Base-by-base conservation (phyloP, 371 early-diverging fungal species). In the Syncephalis plumigaleata region DNA sequence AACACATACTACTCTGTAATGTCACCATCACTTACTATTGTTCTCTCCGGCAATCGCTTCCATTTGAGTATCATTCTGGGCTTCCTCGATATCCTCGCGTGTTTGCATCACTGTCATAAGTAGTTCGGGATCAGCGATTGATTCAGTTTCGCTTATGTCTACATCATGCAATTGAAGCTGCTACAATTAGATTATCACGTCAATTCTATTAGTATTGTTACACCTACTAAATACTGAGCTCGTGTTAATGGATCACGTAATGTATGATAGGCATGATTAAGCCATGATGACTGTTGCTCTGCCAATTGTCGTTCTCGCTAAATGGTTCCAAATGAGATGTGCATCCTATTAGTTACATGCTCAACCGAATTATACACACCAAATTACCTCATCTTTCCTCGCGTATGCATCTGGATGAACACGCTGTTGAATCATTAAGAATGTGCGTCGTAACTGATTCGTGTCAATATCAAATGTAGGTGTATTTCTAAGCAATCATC, bases 391-490 rank as follows among this genome's bases (percentile, higher is more conserved):
- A 38, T 67, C 66, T 59, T 70, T 73, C 36, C 73, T 73, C 4
- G 83, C 71, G 49, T 69, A 83, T 26, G 79, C 78, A 58, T 91
- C 92, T 5, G 92, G 92, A 61, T 91, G 92, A 8, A 85, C 82
- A 7, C 60, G 65, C 66, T 84, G 85, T 58, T 91, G 92, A 42
- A 87, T 59, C 38, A 47, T 59, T 23, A 88, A 59, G 56, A 87
- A 91, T 27, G 66, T 64, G 45, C 55, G 63, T 27, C 78, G 67
- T 50, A 91, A 53, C 4, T 60, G 60, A 37, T 61, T 68, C 25
- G 67, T 42, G 56, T 87, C 81, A 17, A 91, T 60, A 50, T 82
- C 75, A 57, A 78, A 91, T 0, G 57, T 57, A 3, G 67, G 31
- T 7, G 4, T 4, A 31, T 31, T 31, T 67, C 24, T 65, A 57